phyloP scores from a whole-genome alignment of 2,329 filamentous ascomycete species.

The Phoma sp. region DNA sequence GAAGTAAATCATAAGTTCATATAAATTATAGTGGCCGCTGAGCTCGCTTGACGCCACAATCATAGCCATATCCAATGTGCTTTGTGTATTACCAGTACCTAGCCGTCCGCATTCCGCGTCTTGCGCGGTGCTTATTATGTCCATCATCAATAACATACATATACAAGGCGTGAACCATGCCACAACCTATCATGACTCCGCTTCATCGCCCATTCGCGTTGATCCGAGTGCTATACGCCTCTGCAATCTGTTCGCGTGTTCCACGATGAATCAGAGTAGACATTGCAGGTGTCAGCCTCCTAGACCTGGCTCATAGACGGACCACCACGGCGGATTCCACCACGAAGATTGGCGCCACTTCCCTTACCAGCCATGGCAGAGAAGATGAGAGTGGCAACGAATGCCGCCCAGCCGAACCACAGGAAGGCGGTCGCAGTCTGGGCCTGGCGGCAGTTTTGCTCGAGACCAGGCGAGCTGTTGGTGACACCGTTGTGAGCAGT shows the following conservation, averaged over 20 bases:
- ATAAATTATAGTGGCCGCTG: constrained; percentile 11
- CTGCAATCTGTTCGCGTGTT: constrained; percentile 31
- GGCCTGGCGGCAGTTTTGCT: constrained; percentile 74
- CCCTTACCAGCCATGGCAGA: constrained; percentile 63
- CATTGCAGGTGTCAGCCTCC: constrained; percentile 27
- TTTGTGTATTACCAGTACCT: constrained; percentile 3
- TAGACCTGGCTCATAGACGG: constrained; percentile 65
- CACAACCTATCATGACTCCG: background rate
- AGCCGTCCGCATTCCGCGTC: constrained; percentile 1
- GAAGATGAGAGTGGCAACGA: constrained; percentile 61
- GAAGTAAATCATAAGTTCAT: constrained; percentile 5
- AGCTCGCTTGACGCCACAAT: constrained; percentile 1
- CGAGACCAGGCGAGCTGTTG: constrained; percentile 64
- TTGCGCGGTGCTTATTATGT: constrained; percentile 11
- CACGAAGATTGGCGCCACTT: constrained; percentile 52
- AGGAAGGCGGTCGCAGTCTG: constrained; percentile 78
- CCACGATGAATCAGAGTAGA: constrained; percentile 34
- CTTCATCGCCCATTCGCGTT: background rate
- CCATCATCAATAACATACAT: constrained; percentile 17
- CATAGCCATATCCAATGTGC: background rate
- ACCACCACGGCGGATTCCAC: constrained; percentile 54
- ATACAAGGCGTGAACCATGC: constrained; percentile 5
- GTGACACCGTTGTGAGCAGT: constrained; percentile 63
- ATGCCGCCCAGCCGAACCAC: constrained; percentile 76
- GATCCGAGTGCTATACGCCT: constrained; percentile 11